Conservation (phyloP, 2,329 filamentous ascomycete genomes). For the Phialophora verrucosa region DNA sequence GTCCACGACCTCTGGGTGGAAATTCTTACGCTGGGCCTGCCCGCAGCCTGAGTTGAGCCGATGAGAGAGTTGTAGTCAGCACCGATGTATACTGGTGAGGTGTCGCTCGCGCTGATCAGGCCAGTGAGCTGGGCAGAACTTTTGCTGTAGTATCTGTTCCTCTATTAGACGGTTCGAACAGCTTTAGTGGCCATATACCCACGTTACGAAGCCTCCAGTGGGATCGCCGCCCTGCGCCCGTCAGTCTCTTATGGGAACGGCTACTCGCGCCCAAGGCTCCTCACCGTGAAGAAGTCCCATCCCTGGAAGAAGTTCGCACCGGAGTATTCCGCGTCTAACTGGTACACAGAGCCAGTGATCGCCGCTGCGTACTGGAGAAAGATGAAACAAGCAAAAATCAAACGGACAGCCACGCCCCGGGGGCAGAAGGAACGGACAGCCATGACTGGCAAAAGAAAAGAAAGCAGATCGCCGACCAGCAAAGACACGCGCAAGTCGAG, state of each 20-base stretch:
- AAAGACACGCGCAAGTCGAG: constrained; percentile 5
- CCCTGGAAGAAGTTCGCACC: constrained; percentile 49
- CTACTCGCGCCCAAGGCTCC: neutral
- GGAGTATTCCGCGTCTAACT: constrained; percentile 39
- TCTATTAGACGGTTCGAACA: constrained; percentile 2
- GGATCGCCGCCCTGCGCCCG: constrained; percentile 43
- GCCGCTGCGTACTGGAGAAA: constrained; percentile 27
- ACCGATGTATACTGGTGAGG: constrained; percentile 43
- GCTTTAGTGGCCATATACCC: constrained; percentile 39
- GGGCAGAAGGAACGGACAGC: constrained; percentile 26
- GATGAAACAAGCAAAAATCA: constrained; percentile 26
- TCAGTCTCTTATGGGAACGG: constrained; percentile 10
- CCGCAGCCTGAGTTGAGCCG: constrained; percentile 34
- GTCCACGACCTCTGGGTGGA: constrained; percentile 42
- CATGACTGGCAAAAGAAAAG: constrained; percentile 27
- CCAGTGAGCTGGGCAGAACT: constrained; percentile 34
- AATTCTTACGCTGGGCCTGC: constrained; percentile 44
- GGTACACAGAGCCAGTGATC: constrained; percentile 33
- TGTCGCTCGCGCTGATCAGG: constrained; percentile 36
- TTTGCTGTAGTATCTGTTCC: constrained; percentile 42
- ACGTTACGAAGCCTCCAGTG: constrained; percentile 47
- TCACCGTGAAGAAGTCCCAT: constrained; percentile 48
- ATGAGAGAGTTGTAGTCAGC: constrained; percentile 41
- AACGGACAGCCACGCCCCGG: constrained; percentile 6
- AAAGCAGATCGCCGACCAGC: constrained; percentile 17